These are phyloP conservation scores for Camelina hispida DNA, from an alignment of 345 rosid species.

Conservation along the genomic window DNA sequence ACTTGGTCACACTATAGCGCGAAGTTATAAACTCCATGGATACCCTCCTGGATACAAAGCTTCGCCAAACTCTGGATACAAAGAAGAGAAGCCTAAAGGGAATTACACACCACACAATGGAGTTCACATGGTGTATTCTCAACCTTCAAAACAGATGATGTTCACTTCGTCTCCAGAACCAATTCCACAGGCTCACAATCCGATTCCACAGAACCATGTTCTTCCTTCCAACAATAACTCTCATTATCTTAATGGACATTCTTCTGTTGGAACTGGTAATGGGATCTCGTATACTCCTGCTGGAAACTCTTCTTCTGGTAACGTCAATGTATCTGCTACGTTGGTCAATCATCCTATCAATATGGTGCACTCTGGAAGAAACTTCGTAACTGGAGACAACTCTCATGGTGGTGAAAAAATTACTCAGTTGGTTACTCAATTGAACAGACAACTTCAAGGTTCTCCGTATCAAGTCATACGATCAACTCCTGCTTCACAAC, in stretches of 20 bases:
- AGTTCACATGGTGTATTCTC: background rate
- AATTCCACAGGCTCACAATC: no score
- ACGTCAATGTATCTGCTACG: rapidly evolving
- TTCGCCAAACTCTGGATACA: background rate
- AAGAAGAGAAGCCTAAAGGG: background rate
- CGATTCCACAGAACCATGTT: no score
- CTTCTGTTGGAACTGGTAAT: no score
- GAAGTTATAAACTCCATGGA: background rate
- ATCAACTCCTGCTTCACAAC: background rate
- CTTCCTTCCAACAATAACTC: no score
- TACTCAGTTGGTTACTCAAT: background rate
- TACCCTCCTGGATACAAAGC: background rate
- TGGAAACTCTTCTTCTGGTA: background rate
- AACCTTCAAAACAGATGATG: background rate
- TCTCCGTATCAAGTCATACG: background rate
- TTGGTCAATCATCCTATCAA: background rate
- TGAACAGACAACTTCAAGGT: background rate
- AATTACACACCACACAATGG: background rate
- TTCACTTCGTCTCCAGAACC: no score
- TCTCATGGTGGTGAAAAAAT: background rate
- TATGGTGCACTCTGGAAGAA: background rate
- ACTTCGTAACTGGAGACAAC: background rate
- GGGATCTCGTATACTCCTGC: background rate
- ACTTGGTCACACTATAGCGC: background rate
- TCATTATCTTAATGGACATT: no score